These are phyloP conservation scores for Phlyctochytrium planicorne DNA, from an alignment of 192 early-diverging fungal genomes.

Conservation along the genomic window DNA sequence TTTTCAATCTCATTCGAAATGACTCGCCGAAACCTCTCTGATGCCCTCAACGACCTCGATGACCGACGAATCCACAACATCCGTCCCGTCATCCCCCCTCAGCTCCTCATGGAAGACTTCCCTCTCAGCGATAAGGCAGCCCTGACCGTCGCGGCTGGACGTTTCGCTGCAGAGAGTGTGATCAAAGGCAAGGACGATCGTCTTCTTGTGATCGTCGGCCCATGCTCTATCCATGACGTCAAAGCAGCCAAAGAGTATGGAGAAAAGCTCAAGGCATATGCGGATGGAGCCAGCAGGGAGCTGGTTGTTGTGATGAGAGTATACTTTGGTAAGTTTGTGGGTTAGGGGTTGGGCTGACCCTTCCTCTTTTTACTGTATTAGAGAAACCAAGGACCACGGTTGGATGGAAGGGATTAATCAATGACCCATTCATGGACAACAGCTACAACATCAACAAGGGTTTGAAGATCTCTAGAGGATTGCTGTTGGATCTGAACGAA, in stretches of 20 bases:
- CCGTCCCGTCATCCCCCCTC: constrained; percentile 58
- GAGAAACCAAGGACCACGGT: constrained; percentile 94
- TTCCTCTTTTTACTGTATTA: too few relatives aligned
- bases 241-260: constrained; percentile 83
- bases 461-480: constrained; percentile 74
- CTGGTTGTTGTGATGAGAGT: constrained; percentile 89
- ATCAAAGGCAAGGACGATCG: constrained; percentile 79
- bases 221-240: constrained; percentile 93
- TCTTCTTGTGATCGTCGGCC: constrained; percentile 92
- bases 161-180: constrained; percentile 56
- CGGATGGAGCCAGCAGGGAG: constrained; percentile 37
- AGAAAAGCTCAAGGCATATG: constrained; percentile 30
- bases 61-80: constrained; percentile 76
- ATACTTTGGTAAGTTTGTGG: too few relatives aligned
- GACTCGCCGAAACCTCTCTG: too few relatives aligned
- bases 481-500: constrained; percentile 68
- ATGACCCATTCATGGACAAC: constrained; percentile 54
- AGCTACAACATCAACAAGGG: constrained; percentile 96
- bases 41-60: constrained; percentile 85
- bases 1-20: too few relatives aligned
- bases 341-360: too few relatives aligned
- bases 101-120: constrained; percentile 75
- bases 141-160: constrained; percentile 17
- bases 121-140: constrained; percentile 44
- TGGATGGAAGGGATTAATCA: constrained; percentile 93